Conservation (phyloP, 2,329 filamentous ascomycete genomes). For the Calonectria fujianensis region DNA sequence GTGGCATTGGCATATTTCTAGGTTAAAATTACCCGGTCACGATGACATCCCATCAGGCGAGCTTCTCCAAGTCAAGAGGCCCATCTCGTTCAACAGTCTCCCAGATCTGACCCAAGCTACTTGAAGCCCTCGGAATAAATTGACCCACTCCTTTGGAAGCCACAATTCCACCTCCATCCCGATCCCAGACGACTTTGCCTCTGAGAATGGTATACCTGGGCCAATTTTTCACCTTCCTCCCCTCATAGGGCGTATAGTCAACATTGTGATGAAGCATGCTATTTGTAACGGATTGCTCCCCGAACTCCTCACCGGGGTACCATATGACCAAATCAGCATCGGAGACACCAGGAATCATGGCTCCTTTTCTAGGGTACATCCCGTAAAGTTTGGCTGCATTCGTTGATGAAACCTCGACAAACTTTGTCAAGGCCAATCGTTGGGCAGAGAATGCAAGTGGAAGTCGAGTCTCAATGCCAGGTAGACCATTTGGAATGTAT, state of each 20-base stretch:
- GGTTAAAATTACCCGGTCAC: too few relatives aligned
- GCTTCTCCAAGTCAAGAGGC: not conserved
- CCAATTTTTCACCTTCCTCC: slow-evolving; percentile 73
- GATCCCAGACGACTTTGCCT: slow-evolving; percentile 75
- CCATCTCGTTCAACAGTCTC: not conserved
- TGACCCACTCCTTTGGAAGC: slow-evolving; percentile 68
- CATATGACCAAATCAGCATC: slow-evolving; percentile 76
- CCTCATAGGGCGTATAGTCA: slow-evolving; percentile 79
- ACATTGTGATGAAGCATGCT: slow-evolving; percentile 75
- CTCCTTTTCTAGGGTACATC: slow-evolving; percentile 34
- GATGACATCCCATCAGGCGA: not conserved
- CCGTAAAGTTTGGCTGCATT: slow-evolving; percentile 37
- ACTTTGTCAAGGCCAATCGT: not conserved
- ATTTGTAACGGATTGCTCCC: slow-evolving; percentile 64
- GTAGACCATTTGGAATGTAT: slow-evolving; percentile 4
- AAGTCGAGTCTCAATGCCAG: not conserved
- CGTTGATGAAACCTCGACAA: slow-evolving; percentile 29
- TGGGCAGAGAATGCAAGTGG: not conserved
- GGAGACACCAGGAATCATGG: slow-evolving; percentile 62
- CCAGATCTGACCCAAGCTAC: not conserved
- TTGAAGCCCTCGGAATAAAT: slow-evolving; percentile 60
- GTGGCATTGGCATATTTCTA: too few relatives aligned
- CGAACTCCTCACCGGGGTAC: slow-evolving; percentile 64
- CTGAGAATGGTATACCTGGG: slow-evolving; percentile 76
- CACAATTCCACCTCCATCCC: slow-evolving; percentile 69